phyloP scores from a whole-genome alignment of 371 early-diverging fungal species.

The Rhizopus microsporus region DNA sequence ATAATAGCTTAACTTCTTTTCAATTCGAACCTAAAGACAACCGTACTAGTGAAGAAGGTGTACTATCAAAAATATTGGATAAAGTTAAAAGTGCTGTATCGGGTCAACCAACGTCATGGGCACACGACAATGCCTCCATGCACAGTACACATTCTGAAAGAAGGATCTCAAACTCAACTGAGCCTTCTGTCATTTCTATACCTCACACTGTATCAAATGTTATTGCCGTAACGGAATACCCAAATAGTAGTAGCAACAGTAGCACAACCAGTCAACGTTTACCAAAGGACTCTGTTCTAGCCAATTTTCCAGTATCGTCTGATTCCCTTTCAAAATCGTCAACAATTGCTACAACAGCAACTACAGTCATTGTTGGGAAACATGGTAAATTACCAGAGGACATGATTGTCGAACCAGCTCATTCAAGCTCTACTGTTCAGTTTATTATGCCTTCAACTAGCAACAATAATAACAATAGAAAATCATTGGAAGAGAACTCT shows the following conservation, averaged over 20 bases:
- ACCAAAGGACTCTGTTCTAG: not conserved
- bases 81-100: constrained; percentile 55
- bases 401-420: not conserved
- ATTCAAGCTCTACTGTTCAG: constrained; percentile 19
- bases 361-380: constrained; percentile 29
- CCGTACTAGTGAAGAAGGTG: constrained; percentile 45
- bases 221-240: not conserved
- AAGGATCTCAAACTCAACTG: constrained; percentile 4
- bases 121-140: constrained; percentile 1
- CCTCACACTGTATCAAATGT: not conserved
- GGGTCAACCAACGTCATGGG: constrained; percentile 19
- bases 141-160: constrained; percentile 5
- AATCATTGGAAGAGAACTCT: constrained; percentile 22
- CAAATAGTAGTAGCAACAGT: not conserved
- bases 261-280: not conserved
- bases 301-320: constrained; percentile 4
- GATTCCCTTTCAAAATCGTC: constrained; percentile 9
- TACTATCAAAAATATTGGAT: constrained; percentile 59
- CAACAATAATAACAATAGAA: constrained; percentile 2
- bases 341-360: constrained; percentile 28
- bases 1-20: constrained; percentile 46
- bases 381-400: constrained; percentile 2
- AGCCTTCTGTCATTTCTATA: not conserved
- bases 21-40: constrained; percentile 43
- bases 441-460: constrained; percentile 2